A percentile compares a stretch with the other conserved stretches of the same genome.
Conservation (phyloP, 805 yeast species). For the Priceomyces melissophilus region DNA sequence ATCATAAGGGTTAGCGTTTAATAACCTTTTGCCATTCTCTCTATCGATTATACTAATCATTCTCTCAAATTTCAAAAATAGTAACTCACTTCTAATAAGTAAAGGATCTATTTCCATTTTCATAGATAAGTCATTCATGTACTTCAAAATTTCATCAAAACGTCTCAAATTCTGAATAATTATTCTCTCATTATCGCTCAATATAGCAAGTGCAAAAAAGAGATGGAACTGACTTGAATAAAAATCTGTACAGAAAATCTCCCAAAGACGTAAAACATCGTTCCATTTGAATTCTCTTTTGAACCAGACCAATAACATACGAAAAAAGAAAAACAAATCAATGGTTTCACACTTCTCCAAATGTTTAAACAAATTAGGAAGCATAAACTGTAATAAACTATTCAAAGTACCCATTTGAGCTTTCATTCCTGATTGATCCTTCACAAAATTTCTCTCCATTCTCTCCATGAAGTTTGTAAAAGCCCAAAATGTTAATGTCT, state of each 20-base stretch:
- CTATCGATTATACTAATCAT: conserved; percentile 78
- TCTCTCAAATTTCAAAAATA: conserved; percentile 75
- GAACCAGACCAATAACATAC: conserved; percentile 94
- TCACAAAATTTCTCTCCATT: conserved; percentile 90
- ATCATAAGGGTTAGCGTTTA: conserved; percentile 15
- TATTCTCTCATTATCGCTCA: conserved; percentile 79
- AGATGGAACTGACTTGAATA: conserved; percentile 84
- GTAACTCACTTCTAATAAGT: conserved; percentile 76
- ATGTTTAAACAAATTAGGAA: conserved; percentile 80
- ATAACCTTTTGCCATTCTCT: conserved; percentile 25
- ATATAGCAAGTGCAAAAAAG: conserved; percentile 82
- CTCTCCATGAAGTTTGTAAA: conserved; percentile 85
- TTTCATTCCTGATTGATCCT: conserved; percentile 92
- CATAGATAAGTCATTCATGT: conserved; percentile 85
- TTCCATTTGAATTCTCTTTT: conserved; percentile 85
- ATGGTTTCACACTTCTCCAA: conserved; percentile 84
- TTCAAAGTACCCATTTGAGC: conserved; percentile 80
- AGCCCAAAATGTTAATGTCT: conserved; percentile 81
- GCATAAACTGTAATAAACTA: conserved; percentile 83
- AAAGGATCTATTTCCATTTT: conserved; percentile 71
- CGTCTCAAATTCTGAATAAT: conserved; percentile 68
- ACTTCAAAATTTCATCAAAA: conserved; percentile 90
- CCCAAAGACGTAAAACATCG: conserved; percentile 84
- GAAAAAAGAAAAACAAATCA: conserved; percentile 87
- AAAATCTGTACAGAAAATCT: conserved; percentile 83